phyloP scores from a whole-genome alignment of 345 rosid genomes.

The Aethionema arabicum region DNA sequence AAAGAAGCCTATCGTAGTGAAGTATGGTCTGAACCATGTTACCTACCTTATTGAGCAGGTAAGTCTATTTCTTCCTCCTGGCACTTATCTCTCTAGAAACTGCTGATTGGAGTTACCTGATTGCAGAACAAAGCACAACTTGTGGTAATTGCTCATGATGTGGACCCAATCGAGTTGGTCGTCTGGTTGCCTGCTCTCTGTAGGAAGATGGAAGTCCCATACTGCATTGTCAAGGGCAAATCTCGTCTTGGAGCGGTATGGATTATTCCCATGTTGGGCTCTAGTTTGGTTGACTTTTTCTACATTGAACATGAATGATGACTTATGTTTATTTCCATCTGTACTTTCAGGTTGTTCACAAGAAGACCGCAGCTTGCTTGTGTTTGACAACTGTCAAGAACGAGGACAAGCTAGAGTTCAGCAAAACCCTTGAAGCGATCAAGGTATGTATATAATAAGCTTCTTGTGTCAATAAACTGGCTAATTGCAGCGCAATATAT shows the following conservation, averaged over 20 bases:
- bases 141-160: constrained; percentile 84
- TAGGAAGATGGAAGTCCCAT: constrained; percentile 85
- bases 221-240: constrained; percentile 81
- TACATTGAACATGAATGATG: background rate
- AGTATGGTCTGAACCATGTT: constrained; percentile 72
- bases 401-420: constrained; percentile 77
- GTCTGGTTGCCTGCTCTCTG: constrained; percentile 88
- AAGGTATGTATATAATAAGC: constrained; percentile 60
- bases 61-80: background rate
- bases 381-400: constrained; percentile 77
- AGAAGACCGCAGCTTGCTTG: constrained; percentile 60
- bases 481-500: background rate
- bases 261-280: background rate
- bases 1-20: constrained; percentile 71
- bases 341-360: constrained; percentile 54
- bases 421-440: constrained; percentile 74
- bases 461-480: background rate
- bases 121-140: constrained; percentile 68
- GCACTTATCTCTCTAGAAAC: background rate
- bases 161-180: constrained; percentile 83
- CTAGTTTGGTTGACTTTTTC: background rate
- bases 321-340: background rate
- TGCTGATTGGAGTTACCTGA: background rate
- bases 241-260: constrained; percentile 68
- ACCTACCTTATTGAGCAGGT: constrained; percentile 76